Percentiles rank a stretch among this genome's conserved stretches.
Evolutionary conservation across 2,329 filamentous ascomycete species (phyloP).

Genomic region (Salinomyces thailandicus): DNA sequence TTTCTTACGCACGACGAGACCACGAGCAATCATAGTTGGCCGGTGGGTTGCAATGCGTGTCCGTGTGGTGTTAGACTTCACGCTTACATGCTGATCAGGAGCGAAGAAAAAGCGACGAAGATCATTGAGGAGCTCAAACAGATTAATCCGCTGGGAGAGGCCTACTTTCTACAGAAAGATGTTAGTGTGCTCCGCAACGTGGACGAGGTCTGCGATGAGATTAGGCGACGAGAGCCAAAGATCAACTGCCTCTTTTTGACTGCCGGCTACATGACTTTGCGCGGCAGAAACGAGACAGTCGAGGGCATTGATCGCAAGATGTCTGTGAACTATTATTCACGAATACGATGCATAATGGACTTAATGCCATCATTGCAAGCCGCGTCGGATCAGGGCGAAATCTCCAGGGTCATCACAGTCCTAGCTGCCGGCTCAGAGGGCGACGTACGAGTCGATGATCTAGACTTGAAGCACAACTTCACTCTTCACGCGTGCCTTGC

Average conservation of each 20-base stretch:
- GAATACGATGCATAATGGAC: slow-evolving; percentile 46
- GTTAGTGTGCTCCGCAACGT: slow-evolving; percentile 32
- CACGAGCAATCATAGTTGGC: slow-evolving; percentile 35
- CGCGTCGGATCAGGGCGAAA: slow-evolving; percentile 28
- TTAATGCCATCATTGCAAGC: slow-evolving; percentile 45
- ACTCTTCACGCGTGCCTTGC: slow-evolving; percentile 27
- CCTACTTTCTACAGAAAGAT: slow-evolving; percentile 34
- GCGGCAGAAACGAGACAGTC: slow-evolving; percentile 39
- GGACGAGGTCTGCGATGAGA: slow-evolving; percentile 36
- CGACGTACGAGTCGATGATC: slow-evolving; percentile 36
- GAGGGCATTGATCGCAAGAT: slow-evolving; percentile 48
- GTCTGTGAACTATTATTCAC: slow-evolving; percentile 47
- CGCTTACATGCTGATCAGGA: slow-evolving; percentile 18
- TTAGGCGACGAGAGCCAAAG: slow-evolving; percentile 39
- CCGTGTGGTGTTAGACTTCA: too few relatives aligned
- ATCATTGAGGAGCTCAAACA: slow-evolving; percentile 29
- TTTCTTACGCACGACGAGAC: slow-evolving; percentile 29
- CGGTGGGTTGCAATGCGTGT: slow-evolving; percentile 16
- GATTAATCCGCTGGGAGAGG: slow-evolving; percentile 29
- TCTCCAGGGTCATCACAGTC: slow-evolving; percentile 48
- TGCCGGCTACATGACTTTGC: slow-evolving; percentile 37
- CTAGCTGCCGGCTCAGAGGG: slow-evolving; percentile 45
- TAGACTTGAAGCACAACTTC: slow-evolving; percentile 33
- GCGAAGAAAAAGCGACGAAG: slow-evolving; percentile 26
- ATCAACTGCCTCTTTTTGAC: slow-evolving; percentile 48